Conservation (phyloP, 2,329 filamentous ascomycete species). For the Didymella lethalis region DNA sequence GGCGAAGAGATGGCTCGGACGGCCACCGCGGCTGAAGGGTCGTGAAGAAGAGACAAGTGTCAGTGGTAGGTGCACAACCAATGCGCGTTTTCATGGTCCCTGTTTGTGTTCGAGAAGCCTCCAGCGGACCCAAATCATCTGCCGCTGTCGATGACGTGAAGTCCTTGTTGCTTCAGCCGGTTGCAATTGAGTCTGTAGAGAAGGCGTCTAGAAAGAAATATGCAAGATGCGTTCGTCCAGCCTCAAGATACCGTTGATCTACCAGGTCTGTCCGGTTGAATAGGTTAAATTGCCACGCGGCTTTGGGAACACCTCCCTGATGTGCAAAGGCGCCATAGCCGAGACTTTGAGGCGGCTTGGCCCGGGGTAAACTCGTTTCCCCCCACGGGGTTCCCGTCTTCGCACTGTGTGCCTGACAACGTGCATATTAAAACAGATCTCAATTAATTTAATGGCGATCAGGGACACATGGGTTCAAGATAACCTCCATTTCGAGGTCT, state of each 20-base stretch:
- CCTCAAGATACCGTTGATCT: background rate
- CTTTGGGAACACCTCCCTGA: conserved; percentile 2
- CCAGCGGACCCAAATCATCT: background rate
- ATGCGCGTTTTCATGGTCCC: background rate
- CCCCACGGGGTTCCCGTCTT: conserved; percentile 6
- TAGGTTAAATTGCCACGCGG: conserved; percentile 1
- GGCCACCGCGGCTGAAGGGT: too few species aligned
- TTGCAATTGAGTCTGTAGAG: background rate
- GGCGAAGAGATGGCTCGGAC: too few species aligned
- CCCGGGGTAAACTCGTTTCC: conserved; percentile 2
- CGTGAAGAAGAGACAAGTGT: background rate
- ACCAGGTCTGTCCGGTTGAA: background rate
- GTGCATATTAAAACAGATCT: background rate
- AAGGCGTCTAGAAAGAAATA: background rate
- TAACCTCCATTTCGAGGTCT: background rate
- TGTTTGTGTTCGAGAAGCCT: background rate
- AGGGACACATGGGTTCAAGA: background rate
- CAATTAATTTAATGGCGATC: background rate
- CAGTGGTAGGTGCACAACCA: background rate
- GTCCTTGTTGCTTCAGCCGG: background rate
- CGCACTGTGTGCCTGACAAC: background rate
- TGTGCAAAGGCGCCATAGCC: background rate
- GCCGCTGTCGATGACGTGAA: background rate
- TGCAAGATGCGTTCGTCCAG: background rate
- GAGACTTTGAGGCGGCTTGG: conserved; percentile 6